Conservation (phyloP, 345 rosid species). For the Lumnitzera racemosa region DNA sequence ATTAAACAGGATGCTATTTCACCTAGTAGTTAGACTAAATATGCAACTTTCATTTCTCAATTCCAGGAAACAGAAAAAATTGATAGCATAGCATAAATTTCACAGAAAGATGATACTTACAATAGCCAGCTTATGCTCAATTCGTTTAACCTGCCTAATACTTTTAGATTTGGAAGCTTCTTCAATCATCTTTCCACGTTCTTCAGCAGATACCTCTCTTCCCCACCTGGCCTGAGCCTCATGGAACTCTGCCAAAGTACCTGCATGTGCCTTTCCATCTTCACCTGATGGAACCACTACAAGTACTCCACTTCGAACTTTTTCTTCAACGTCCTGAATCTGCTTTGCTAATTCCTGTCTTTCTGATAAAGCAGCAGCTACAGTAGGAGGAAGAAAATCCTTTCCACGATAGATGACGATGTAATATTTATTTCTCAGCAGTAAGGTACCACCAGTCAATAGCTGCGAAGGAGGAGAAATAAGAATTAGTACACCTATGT, state of each 20-base stretch:
- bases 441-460: slow-evolving; percentile 87
- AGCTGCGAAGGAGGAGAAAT: slow-evolving; percentile 30
- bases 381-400: slow-evolving; percentile 87
- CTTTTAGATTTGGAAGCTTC: slow-evolving; percentile 70
- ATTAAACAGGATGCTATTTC: too few relatives aligned
- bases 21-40: too few relatives aligned
- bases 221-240: slow-evolving; percentile 98
- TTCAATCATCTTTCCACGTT: slow-evolving; percentile 80
- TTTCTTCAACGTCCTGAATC: slow-evolving; percentile 85
- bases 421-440: slow-evolving; percentile 88
- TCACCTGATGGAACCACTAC: slow-evolving; percentile 43
- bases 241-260: slow-evolving; percentile 93
- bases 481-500: not conserved
- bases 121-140: slow-evolving; percentile 73
- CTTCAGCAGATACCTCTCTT: slow-evolving; percentile 62
- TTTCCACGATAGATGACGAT: slow-evolving; percentile 96
- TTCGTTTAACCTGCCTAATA: slow-evolving; percentile 54
- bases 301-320: slow-evolving; percentile 37
- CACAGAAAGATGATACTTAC: slow-evolving; percentile 38
- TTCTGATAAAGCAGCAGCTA: slow-evolving; percentile 81
- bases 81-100: not conserved
- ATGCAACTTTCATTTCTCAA: too few relatives aligned
- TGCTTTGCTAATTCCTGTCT: slow-evolving; percentile 66
- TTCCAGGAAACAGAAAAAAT: too few relatives aligned
- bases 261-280: slow-evolving; percentile 57